Evolutionary conservation across 2,329 filamentous ascomycete genomes (phyloP), one percentile per base, ranked within the genome.

Genomic region (Fusarium lyarnte): DNA sequence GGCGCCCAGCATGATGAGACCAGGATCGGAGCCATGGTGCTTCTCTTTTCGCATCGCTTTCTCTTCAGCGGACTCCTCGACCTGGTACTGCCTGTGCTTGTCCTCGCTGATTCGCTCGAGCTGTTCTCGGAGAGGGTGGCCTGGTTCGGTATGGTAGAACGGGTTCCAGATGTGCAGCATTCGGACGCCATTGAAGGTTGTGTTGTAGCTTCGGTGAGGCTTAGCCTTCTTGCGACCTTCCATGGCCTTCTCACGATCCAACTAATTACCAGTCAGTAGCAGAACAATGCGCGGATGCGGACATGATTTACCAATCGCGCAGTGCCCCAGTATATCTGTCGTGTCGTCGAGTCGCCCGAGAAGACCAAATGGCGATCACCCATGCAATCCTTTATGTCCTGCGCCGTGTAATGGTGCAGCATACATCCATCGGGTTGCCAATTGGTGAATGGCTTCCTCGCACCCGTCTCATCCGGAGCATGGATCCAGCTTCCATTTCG

Each of bases 81-180:
- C 2, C 33, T 68, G 42, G 33, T 17, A 3, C 6, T 53, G 49
- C 33, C 65, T 45, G 35, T 69, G 69, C 39, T 77, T 76, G 31
- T 77, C 72, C 11, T 68, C 19, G 35, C 60, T 61, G 16, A 77
- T 73, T n/a, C 70, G 51, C 13, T 75, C 19, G 25, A 80, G 71
- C 46, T 79, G 69, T 19, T 73, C 58, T 6, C 63, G 72, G 0
- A 79, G 63, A 36, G 71, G 58, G 19, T 62, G 52, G 69, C 68
- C 74, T 19, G 80, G 75, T 29, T 60, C 59, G 11, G 82, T 76
- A 77, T 91, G 88, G 29, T 91, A 81, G 80, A 83, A 90, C 1
- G 90, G 90, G 78, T 92, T 89, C 88, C 89, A 92, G 16, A 90
- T 78, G 69, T 90, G 91, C 51, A 87, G 81, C 31, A 91, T 73